A percentile compares a stretch with the other conserved stretches of the same genome.
These are phyloP conservation scores for Nematodospora anomalae DNA, from an alignment of 1,139 yeast species.

Conservation along the genomic window DNA sequence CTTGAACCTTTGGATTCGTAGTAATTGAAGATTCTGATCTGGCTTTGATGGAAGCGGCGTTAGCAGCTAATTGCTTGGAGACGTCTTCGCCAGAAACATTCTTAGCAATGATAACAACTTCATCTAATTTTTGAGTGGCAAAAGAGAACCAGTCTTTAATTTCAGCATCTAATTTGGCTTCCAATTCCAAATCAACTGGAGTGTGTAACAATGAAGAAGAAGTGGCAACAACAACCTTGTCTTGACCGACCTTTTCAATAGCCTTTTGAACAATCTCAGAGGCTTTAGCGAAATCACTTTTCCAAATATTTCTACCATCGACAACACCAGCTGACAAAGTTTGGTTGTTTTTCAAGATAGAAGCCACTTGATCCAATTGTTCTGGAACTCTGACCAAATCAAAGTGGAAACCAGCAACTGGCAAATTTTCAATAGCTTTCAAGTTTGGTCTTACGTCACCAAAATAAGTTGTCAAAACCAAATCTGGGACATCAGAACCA, in stretches of 20 bases:
- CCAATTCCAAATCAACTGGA: conserved; percentile 92
- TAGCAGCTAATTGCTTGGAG: conserved; percentile 67
- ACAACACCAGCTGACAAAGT: conserved; percentile 93
- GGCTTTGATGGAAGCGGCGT: conserved; percentile 82
- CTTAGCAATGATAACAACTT: conserved; percentile 90
- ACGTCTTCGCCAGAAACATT: conserved; percentile 81
- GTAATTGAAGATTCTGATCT: conserved; percentile 87
- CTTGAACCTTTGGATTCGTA: conserved; percentile 86
- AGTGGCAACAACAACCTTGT: conserved; percentile 88
- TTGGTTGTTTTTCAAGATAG: conserved; percentile 63
- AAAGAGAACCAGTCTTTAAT: conserved; percentile 98
- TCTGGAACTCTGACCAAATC: conserved; percentile 96
- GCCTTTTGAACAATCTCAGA: conserved; percentile 79
- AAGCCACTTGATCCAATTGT: conserved; percentile 83
- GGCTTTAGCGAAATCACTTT: conserved; percentile 89
- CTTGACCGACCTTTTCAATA: conserved; percentile 79
- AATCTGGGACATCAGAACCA: conserved; percentile 68
- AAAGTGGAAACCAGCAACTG: conserved; percentile 94
- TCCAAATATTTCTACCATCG: conserved; percentile 99
- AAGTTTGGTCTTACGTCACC: conserved; percentile 99
- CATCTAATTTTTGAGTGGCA: conserved; percentile 92
- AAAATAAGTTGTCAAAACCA: conserved; percentile 87
- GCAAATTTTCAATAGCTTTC: conserved; percentile 80
- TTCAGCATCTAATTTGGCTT: conserved; percentile 84
- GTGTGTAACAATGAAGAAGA: conserved; percentile 97